Conservation (phyloP, 371 early-diverging fungal genomes). For the Circinella minor region DNA sequence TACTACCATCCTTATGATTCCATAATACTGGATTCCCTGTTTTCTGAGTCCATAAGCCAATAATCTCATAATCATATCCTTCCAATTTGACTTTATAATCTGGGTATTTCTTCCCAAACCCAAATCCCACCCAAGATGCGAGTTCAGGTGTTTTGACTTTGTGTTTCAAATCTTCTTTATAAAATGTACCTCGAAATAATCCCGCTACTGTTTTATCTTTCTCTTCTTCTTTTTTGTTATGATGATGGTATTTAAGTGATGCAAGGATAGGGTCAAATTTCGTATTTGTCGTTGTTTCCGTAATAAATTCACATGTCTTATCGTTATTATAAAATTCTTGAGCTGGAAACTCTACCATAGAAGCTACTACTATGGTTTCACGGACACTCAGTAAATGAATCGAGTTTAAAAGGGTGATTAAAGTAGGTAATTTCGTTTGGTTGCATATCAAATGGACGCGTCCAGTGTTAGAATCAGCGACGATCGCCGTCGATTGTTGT, state of each 20-base stretch:
- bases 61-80: constrained; percentile 34
- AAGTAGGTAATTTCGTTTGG: not conserved
- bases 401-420: constrained; percentile 14
- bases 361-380: constrained; percentile 28
- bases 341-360: constrained; percentile 24
- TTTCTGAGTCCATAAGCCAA: constrained; percentile 28
- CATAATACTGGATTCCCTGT: not conserved
- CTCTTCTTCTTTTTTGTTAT: not conserved
- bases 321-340: constrained; percentile 25
- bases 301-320: constrained; percentile 24
- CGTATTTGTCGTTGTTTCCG: constrained; percentile 18
- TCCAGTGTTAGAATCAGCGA: constrained; percentile 32
- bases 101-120: constrained; percentile 26
- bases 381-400: constrained; percentile 27
- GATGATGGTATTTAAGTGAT: not conserved
- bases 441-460: constrained; percentile 27
- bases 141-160: constrained; percentile 28
- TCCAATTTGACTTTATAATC: constrained; percentile 48
- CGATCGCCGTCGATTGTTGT: not conserved
- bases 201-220: constrained; percentile 1
- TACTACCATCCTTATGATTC: constrained; percentile 18
- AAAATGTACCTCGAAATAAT: constrained; percentile 46
- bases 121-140: constrained; percentile 38
- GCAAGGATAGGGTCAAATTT: constrained; percentile 22
- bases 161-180: constrained; percentile 37